Base-by-base conservation (phyloP, 1,284 basidiomycete species). In the Thelephora terrestris region DNA sequence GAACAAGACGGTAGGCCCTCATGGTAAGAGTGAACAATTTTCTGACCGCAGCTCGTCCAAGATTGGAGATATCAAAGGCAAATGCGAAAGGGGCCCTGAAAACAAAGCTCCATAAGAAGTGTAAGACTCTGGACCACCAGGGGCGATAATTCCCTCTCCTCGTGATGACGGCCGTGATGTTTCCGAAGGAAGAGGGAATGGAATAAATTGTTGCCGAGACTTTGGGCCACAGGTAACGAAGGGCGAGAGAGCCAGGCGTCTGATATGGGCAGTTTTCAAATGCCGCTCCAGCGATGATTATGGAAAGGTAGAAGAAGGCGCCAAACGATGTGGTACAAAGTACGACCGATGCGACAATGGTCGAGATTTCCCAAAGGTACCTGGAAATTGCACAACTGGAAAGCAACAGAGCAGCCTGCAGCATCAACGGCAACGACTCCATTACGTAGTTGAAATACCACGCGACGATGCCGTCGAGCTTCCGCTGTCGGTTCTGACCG, bases 251-350 rank as follows among this genome's bases (percentile, higher is more conserved):
- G 17, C 18, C 47, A 5, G 43, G 7, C 5, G 47, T 48, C n/a
- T 44, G 47, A 38, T 43, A 48, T 4, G 38, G 47, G 18, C 47
- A 48, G 32, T 43, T 25, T 7, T 4, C 18, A 27, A 25, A 48
- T 9, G 25, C 16, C 9, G 39, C 17, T 5, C 37, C 16, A 12
- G n/a, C 27, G 5, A 48, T 5, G 37, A 29, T 20, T 4, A 29
- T 29, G 14, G 25, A 43, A 5, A 18, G 3, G 27, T 48, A 48
- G 23, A 46, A 17, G 17, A 48, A 9, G 21, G 44, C 27, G n/a
- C 37, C 42, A 17, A 48, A 25, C n/a, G 25, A 18, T 9, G 16
- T 44, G 24, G 18, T 32, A 7, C 34, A 10, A 3, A 43, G 12
- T 7, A 29, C 43, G 7, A 44, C 47, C 10, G 27, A 16, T 14